phyloP scores from a whole-genome alignment of 768 basidiomycete species.

The Tulasnella sp. region DNA sequence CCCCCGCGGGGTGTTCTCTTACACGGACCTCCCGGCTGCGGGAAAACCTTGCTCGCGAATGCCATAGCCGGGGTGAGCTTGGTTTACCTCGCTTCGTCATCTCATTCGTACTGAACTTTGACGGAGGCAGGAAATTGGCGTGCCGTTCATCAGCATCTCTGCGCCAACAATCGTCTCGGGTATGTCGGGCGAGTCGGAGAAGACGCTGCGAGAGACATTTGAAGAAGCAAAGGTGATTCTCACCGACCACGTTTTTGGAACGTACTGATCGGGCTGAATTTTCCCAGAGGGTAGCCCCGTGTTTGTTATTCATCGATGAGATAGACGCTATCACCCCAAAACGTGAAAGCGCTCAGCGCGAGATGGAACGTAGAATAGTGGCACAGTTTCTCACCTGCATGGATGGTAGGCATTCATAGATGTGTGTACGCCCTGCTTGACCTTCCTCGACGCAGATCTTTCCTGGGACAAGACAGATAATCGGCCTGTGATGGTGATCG shows the following conservation, averaged over 20 bases:
- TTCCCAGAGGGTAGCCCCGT: conserved; percentile 70
- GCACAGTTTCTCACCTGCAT: conserved; percentile 97
- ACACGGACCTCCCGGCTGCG: conserved; percentile 94
- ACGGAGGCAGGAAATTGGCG: conserved; percentile 58
- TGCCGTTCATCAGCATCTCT: conserved; percentile 89
- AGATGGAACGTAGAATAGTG: conserved; percentile 96
- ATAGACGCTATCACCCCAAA: conserved; percentile 98
- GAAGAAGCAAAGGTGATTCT: conserved; percentile 84
- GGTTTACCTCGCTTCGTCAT: background rate
- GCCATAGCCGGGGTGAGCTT: conserved; percentile 82
- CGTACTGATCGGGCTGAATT: background rate
- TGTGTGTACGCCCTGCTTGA: background rate
- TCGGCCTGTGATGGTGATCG: conserved; percentile 87
- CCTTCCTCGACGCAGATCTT: conserved; percentile 44
- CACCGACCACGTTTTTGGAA: background rate
- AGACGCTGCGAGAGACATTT: conserved; percentile 89
- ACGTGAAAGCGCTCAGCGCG: conserved; percentile 91
- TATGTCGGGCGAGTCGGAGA: conserved; percentile 98
- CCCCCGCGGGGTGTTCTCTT: conserved; percentile 85
- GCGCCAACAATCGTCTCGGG: conserved; percentile 94
- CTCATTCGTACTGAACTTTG: background rate
- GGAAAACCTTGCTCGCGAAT: conserved; percentile 88
- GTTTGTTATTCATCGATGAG: conserved; percentile 92
- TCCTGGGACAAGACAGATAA: conserved; percentile 92
- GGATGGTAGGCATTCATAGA: conserved; percentile 58